Evolutionary conservation across 2,329 filamentous ascomycete genomes (phyloP).

Genomic region (Botrytis porri): DNA sequence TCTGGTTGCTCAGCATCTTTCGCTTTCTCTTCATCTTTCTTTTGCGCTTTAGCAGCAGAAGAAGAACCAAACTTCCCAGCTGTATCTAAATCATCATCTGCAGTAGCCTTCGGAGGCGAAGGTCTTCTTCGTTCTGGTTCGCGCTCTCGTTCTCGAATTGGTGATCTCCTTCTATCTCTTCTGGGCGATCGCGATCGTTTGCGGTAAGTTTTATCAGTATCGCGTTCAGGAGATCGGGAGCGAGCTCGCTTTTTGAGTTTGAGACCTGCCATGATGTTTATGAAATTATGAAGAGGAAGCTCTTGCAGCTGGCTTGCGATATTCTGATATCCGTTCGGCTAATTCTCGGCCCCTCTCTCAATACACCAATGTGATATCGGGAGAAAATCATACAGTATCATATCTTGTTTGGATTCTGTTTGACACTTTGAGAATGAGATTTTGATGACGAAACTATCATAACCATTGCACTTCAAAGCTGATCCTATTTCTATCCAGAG

Average conservation of each 20-base stretch:
- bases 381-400: not conserved
- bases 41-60: not conserved
- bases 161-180: slow-evolving; percentile 45
- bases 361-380: not conserved
- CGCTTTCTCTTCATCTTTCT: slow-evolving; percentile 18
- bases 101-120: slow-evolving; percentile 38
- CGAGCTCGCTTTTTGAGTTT: slow-evolving; percentile 20
- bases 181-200: slow-evolving; percentile 21
- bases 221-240: slow-evolving; percentile 18
- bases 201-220: slow-evolving; percentile 15
- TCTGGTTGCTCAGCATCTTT: not conserved
- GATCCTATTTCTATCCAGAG: not conserved
- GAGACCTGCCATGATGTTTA: slow-evolving; percentile 18
- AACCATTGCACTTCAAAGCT: not conserved
- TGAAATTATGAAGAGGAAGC: not conserved
- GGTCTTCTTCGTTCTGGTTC: slow-evolving; percentile 49
- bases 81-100: slow-evolving; percentile 36
- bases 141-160: slow-evolving; percentile 38
- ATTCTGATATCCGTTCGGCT: not conserved
- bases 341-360: not conserved
- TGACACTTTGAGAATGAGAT: not conserved
- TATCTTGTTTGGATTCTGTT: not conserved
- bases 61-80: slow-evolving; percentile 36
- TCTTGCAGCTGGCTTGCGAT: not conserved
- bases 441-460: not conserved